Evolutionary conservation across 805 yeast genomes (phyloP).

Genomic region (Kodamaea hsintzibuensis): DNA sequence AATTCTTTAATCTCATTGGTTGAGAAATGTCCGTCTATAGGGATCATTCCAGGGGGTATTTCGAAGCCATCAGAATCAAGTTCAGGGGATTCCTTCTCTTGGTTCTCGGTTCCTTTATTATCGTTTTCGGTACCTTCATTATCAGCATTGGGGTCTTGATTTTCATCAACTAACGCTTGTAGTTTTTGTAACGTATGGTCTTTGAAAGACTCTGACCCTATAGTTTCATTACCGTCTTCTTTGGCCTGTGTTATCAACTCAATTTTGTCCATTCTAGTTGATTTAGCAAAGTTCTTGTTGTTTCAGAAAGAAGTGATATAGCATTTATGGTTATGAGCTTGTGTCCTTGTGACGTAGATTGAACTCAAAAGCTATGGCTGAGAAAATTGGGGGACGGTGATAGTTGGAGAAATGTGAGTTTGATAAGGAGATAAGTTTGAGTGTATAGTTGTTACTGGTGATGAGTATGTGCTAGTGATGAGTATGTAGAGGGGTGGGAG

Average conservation of each 20-base stretch:
- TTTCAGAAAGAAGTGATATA: constrained; percentile 4
- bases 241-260: constrained; percentile 31
- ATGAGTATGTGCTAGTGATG: too few species aligned
- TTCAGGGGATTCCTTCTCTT: constrained; percentile 8
- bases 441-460: too few species aligned
- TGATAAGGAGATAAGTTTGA: too few species aligned
- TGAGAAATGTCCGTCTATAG: constrained; percentile 43
- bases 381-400: background rate
- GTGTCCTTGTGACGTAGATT: too few species aligned
- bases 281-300: background rate
- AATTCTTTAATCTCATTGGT: constrained; percentile 33
- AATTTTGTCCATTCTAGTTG: constrained; percentile 19
- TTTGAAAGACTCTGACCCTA: background rate
- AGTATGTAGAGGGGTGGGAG: too few species aligned
- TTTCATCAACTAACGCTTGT: constrained; percentile 23
- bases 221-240: background rate
- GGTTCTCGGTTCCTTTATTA: background rate
- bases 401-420: too few species aligned
- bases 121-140: background rate
- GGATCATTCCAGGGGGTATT: constrained; percentile 39
- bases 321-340: background rate
- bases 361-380: too few species aligned
- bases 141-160: background rate
- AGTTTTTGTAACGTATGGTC: constrained; percentile 27
- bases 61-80: constrained; percentile 38